Base-by-base conservation (phyloP, 169 alveolate species). In the Fabrea salina region DNA sequence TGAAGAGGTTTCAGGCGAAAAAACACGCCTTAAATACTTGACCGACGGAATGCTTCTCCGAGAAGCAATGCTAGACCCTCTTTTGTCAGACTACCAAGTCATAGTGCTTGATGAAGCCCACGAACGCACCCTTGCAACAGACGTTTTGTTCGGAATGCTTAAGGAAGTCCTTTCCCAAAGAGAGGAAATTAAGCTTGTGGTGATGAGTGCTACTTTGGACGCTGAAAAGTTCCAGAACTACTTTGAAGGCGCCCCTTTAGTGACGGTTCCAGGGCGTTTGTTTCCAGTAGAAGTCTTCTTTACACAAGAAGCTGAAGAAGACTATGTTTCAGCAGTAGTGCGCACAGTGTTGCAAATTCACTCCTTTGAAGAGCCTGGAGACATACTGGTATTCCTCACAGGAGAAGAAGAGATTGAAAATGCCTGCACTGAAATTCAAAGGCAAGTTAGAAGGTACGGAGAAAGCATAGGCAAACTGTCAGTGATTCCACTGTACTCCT, bases 41-140 rank as follows among this genome's bases (percentile, higher is more conserved):
- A 98, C 99, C 39, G 99, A 98, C 89, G 99, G 99, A 43, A 97
- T 97, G 99, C 90, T 98, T 32, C 86, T 98, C 67, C 89, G 99
- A 85, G 99, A 98, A 83, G 98, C 99, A 25, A 96, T 96, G 91
- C 82, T 87, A 47, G 99, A 98, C 75, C 96, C 96, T n/a, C 49
- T 86, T 82, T 91, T 97, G 41, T 89, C 89, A 59, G 76, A 89
- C 79, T 98, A 98, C 87, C 93, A 96, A 44, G 92, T 96, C 3
- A 91, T 98, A 51, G 93, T 97, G 27, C 86, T 98, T 61, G 99
- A 98, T 89, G 99, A 98, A 82, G 99, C 99, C 4, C 99, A 98
- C 90, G 99, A 98, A 86, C 86, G 99, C 81, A 97, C 99, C 0
- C 91, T 98, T 27, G 93, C 98, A 13, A 98, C 99, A 6, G 99